phyloP scores from a whole-genome alignment of 108 stramenopile species.

The Cyclotella atomus region DNA sequence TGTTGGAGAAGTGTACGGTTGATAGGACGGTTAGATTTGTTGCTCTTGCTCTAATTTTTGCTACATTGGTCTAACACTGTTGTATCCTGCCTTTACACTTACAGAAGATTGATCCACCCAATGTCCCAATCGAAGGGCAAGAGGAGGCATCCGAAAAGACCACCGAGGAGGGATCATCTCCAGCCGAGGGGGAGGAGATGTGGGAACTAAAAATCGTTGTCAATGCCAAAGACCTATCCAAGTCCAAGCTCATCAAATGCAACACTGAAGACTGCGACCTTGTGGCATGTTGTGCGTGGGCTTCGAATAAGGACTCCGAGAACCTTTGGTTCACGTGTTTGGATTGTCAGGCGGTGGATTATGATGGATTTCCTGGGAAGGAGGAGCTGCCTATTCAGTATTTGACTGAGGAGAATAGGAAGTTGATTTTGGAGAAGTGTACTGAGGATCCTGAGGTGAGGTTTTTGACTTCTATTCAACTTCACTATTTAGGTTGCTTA shows the following conservation, averaged over 20 bases:
- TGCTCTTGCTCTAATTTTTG: too few relatives aligned
- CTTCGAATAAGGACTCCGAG: slow-evolving; percentile 52
- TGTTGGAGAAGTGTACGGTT: slow-evolving; percentile 61
- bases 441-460: slow-evolving; percentile 26
- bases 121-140: too few relatives aligned
- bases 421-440: slow-evolving; percentile 63
- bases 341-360: slow-evolving; percentile 61
- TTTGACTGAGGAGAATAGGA: slow-evolving; percentile 58
- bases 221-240: slow-evolving; percentile 7
- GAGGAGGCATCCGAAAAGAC: too few relatives aligned
- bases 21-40: neutral
- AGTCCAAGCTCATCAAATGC: slow-evolving; percentile 37
- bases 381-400: slow-evolving; percentile 55
- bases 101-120: too few relatives aligned
- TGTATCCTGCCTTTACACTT: too few relatives aligned
- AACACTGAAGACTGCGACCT: slow-evolving; percentile 44
- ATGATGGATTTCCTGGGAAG: slow-evolving; percentile 67
- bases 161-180: too few relatives aligned
- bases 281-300: slow-evolving; percentile 53
- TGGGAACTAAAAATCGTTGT: slow-evolving; percentile 52
- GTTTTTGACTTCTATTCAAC: neutral
- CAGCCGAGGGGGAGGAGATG: slow-evolving; percentile 42
- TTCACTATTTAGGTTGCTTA: too few relatives aligned
- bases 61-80: too few relatives aligned
- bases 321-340: slow-evolving; percentile 67